Base-by-base conservation (phyloP, 78 protist species). In the Dictyostelium purpureum region DNA sequence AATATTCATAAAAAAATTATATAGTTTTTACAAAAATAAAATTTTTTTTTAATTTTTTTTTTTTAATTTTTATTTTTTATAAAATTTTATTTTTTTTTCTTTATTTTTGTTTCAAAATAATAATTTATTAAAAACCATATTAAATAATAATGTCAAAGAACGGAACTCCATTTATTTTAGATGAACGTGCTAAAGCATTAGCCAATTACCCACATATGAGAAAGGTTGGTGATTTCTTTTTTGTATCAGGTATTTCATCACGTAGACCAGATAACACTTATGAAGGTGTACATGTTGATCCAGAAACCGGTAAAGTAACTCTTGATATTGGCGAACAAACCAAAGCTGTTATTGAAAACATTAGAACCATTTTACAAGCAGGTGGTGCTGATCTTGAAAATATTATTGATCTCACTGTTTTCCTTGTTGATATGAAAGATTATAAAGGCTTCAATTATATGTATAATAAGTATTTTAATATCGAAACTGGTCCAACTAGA, bases 141-240 rank as follows among this genome's bases (percentile, higher is more conserved):
- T 35, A 19, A 65, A 9, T 11, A 37, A 28, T 18, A 65, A 67
- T 28, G 52, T 79, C 88, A 70, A 88, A 65, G 24, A 94, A 94
- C 81, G 96, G 96, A 57, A 51, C 49, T 61, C 24, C 79, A 37
- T 94, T 33, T 73, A 74, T 87, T 24, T 37, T 94, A 47, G 88
- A 83, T 80, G 94, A 88, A 65, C 79, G 92, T 49, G 96, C 96
- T 16, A 74, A 79, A 40, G 96, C 93, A 56, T 19, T 83, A 2
- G 96, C 96, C 26, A 88, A 94, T 66, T 94, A 94, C 57, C 96
- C 96, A 42, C 96, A 94, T n/a, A 87, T 87, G 94, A 77, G 96
- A 54, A 77, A 74, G 28, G 96, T 92, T 11, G 77, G 77, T 65
- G 94, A 75, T 0, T 78, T 94, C 66, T 57, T 94, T n/a, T 94